These are phyloP conservation scores for Pterocarpus macrocarpus DNA, from an alignment of 306 rosid genomes.

Conservation along the genomic window DNA sequence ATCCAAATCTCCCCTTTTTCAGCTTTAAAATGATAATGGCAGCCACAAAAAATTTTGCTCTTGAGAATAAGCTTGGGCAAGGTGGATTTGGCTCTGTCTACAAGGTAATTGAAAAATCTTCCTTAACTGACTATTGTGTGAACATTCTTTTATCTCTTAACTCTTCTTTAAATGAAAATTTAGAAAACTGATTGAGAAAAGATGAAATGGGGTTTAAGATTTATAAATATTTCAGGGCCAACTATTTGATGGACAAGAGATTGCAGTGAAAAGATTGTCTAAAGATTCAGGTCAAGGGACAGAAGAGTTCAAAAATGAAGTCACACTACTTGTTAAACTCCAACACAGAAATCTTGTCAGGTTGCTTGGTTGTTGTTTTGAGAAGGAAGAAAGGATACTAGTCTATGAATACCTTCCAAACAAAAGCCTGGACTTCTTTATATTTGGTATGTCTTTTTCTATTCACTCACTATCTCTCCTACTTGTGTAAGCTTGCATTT, in stretches of 20 bases:
- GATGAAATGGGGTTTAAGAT: conserved; percentile 1
- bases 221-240: conserved; percentile 54
- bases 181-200: not conserved
- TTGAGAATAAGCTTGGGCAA: conserved; percentile 59
- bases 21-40: conserved; percentile 34
- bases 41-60: conserved; percentile 51
- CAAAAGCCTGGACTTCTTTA: conserved; percentile 61
- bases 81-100: conserved; percentile 75
- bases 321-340: conserved; percentile 43
- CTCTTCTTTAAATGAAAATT: not conserved
- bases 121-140: not conserved
- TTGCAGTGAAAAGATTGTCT: conserved; percentile 60
- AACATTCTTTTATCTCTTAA: not conserved
- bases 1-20: conserved; percentile 43
- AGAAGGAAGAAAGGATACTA: conserved; percentile 55
- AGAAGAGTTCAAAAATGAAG: conserved; percentile 51
- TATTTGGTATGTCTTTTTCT: conserved; percentile 45
- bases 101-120: conserved; percentile 51
- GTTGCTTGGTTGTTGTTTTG: conserved; percentile 45
- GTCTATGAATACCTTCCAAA: conserved; percentile 58
- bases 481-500: not conserved
- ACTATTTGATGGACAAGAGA: conserved; percentile 51
- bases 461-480: not conserved
- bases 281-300: conserved; percentile 45
- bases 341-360: conserved; percentile 54